Evolutionary conservation across 345 rosid species (phyloP).

Genomic region (Eucalyptus erythrocorys): DNA sequence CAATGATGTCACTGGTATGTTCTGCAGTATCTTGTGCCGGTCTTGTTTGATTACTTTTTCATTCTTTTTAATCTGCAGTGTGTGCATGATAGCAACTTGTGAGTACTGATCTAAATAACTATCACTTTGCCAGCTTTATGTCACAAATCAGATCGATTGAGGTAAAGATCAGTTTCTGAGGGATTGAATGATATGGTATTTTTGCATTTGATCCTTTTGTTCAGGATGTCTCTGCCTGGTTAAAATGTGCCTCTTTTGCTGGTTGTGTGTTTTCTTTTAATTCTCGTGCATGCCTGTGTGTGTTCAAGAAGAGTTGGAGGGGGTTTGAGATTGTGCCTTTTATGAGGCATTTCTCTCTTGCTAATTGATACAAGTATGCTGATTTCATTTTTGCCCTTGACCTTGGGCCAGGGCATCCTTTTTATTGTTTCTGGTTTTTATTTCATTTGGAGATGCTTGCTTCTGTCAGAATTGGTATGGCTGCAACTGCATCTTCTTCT

Average conservation of each 20-base stretch:
- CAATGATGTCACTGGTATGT: constrained; percentile 55
- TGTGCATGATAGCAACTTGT: not conserved
- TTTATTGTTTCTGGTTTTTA: not conserved
- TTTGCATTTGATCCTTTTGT: not conserved
- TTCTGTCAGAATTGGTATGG: not conserved
- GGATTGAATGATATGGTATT: not conserved
- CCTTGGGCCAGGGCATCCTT: not conserved
- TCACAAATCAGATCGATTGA: not conserved
- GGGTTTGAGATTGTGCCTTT: not conserved
- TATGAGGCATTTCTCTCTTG: not conserved
- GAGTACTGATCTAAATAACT: not conserved
- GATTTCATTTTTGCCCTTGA: not conserved
- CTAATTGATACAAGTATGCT: not conserved
- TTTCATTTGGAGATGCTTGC: not conserved
- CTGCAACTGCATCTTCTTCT: not conserved
- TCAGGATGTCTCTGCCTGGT: not conserved
- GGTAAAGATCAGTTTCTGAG: not conserved
- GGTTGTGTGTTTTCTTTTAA: not conserved
- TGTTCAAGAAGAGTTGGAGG: not conserved
- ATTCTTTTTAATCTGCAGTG: not conserved
- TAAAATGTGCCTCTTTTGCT: not conserved
- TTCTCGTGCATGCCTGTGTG: not conserved
- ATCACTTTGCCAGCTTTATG: not conserved
- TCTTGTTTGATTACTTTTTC: not conserved
- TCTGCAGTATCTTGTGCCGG: not conserved